Conservation (phyloP, 805 yeast species). For the Barnettozyma salicaria region DNA sequence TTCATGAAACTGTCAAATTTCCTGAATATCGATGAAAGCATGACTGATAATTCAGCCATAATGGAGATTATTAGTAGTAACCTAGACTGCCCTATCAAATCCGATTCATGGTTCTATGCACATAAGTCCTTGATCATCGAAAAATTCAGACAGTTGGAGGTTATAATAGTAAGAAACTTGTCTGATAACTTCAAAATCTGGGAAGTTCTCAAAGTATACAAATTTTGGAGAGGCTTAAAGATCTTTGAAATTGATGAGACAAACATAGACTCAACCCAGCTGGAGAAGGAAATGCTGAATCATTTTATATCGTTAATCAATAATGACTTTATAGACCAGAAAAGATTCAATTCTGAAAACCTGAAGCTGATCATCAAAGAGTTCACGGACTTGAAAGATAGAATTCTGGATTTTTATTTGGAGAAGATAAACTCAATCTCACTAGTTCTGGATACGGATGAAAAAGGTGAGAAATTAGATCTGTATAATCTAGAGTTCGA, state of each 20-base stretch:
- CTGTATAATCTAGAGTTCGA: conserved; percentile 9
- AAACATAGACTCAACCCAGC: neutral
- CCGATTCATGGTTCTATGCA: neutral
- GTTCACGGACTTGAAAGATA: neutral
- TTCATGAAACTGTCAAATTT: conserved; percentile 9
- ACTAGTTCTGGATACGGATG: neutral
- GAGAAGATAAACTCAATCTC: neutral
- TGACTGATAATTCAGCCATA: conserved; percentile 3
- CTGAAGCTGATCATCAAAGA: conserved; percentile 2
- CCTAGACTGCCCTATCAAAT: conserved; percentile 6
- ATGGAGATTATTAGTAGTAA: conserved; percentile 1
- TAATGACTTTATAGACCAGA: conserved; percentile 3
- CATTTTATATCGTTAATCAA: conserved; percentile 4
- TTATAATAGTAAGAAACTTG: conserved; percentile 1
- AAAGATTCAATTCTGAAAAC: conserved; percentile 2
- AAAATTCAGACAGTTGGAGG: conserved; percentile 4
- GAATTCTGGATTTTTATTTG: neutral
- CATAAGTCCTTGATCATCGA: conserved; percentile 3
- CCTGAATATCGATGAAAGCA: conserved; percentile 8
- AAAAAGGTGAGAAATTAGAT: conserved; percentile 2
- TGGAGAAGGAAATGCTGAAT: conserved; percentile 4
- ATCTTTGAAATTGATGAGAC: conserved; percentile 1
- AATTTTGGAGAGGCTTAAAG: conserved; percentile 1
- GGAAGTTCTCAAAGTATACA: conserved; percentile 8
- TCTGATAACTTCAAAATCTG: conserved; percentile 3